Evolutionary conservation across 176 grass and related monocot genomes (phyloP).

Genomic region (Oryza officinalis): DNA sequence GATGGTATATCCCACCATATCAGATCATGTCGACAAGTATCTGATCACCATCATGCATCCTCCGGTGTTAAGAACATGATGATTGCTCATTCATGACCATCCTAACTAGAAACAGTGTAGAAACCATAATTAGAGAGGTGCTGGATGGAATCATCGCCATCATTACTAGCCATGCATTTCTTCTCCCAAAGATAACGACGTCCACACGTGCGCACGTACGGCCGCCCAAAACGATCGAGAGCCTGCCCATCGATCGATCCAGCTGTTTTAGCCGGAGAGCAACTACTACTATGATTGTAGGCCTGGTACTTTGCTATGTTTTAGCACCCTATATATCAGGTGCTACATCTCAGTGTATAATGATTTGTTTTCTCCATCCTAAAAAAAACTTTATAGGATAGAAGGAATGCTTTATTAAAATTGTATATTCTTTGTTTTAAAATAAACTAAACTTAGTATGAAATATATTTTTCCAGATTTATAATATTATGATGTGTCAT

Average conservation of each 20-base stretch:
- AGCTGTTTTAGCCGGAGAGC: constrained; percentile 18
- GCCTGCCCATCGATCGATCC: background rate
- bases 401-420: too few relatives aligned
- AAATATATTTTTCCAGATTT: too few relatives aligned
- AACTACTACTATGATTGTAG: background rate
- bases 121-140: constrained; percentile 23
- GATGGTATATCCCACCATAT: too few relatives aligned
- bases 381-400: background rate
- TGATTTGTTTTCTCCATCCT: background rate
- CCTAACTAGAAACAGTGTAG: background rate
- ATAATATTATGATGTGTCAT: too few relatives aligned
- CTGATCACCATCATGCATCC: background rate
- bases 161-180: background rate
- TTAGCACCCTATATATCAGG: background rate
- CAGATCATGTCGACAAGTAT: background rate
- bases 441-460: too few relatives aligned
- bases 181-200: constrained; percentile 1
- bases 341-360: background rate
- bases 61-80: constrained; percentile 21
- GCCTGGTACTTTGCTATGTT: background rate
- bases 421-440: too few relatives aligned
- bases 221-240: background rate
- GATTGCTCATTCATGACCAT: constrained; percentile 36
- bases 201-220: constrained; percentile 35
- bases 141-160: background rate